Percentiles rank a stretch among this genome's conserved stretches.
phyloP scores from a whole-genome alignment of 1,139 yeast species.

The Candida tropicalis region DNA sequence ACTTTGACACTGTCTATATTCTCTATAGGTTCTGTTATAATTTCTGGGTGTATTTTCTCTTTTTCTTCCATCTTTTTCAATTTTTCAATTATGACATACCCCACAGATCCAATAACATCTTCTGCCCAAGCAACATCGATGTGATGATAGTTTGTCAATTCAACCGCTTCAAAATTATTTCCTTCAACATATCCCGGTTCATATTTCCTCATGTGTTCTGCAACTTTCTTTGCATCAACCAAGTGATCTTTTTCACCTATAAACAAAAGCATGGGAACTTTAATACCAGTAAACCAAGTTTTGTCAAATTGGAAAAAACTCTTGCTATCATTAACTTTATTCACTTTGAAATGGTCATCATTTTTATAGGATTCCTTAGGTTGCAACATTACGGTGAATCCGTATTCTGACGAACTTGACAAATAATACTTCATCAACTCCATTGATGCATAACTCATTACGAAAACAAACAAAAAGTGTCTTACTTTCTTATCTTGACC shows the following conservation, averaged over 20 bases:
- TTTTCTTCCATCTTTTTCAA: constrained; percentile 8
- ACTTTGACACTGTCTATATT: not conserved
- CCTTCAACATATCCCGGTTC: constrained; percentile 50
- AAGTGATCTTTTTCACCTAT: constrained; percentile 65
- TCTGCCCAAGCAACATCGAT: constrained; percentile 62
- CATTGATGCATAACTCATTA: constrained; percentile 80
- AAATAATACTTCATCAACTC: constrained; percentile 92
- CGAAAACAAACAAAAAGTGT: constrained; percentile 75
- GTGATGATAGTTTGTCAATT: constrained; percentile 53
- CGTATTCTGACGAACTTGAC: constrained; percentile 46
- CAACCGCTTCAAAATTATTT: constrained; percentile 36
- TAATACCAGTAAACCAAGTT: constrained; percentile 58
- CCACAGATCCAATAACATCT: constrained; percentile 41
- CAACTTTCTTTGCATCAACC: constrained; percentile 64
- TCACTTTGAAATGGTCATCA: constrained; percentile 27
- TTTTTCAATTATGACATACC: constrained; percentile 20
- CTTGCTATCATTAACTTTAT: constrained; percentile 35
- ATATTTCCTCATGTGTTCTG: constrained; percentile 50
- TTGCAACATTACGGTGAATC: constrained; percentile 43
- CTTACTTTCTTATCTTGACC: constrained; percentile 56
- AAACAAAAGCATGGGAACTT: constrained; percentile 60
- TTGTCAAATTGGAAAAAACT: constrained; percentile 54
- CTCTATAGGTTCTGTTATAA: not conserved
- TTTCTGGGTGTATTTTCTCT: not conserved
- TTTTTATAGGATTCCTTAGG: constrained; percentile 34